These are phyloP conservation scores for Raffaelea albimanens DNA, from an alignment of 2,329 filamentous ascomycete genomes.

Conservation along the genomic window DNA sequence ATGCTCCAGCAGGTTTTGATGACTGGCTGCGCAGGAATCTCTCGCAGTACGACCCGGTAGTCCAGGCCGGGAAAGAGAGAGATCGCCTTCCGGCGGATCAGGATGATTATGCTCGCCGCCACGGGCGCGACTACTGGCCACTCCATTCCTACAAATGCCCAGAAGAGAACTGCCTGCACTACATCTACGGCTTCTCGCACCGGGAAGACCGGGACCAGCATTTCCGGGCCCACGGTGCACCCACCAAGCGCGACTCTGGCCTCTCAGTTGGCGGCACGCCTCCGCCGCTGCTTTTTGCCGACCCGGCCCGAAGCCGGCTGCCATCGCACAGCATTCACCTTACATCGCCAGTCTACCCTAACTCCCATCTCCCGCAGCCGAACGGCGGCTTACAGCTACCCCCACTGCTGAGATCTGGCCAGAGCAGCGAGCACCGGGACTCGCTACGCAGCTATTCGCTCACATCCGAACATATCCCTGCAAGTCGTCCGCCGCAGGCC, in stretches of 20 bases:
- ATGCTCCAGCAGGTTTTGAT: conserved; percentile 36
- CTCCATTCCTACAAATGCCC: conserved; percentile 41
- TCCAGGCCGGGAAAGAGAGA: conserved; percentile 29
- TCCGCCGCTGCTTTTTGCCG: conserved; percentile 12
- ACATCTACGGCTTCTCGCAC: conserved; percentile 47
- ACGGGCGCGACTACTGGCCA: neutral
- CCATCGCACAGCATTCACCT: conserved; percentile 24
- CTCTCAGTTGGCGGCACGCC: conserved; percentile 29
- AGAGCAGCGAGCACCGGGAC: conserved; percentile 29
- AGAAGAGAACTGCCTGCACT: conserved; percentile 45
- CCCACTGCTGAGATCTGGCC: conserved; percentile 23
- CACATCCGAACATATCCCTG: conserved; percentile 25
- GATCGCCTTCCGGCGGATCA: conserved; percentile 25
- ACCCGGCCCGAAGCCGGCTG: conserved; percentile 6
- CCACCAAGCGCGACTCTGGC: conserved; percentile 34
- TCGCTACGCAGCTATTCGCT: conserved; percentile 31
- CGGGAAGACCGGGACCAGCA: conserved; percentile 43
- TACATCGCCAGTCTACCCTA: conserved; percentile 21
- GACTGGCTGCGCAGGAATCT: conserved; percentile 45
- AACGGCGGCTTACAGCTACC: conserved; percentile 21
- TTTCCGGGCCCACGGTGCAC: conserved; percentile 32
- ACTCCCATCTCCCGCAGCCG: conserved; percentile 17
- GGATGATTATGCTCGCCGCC: conserved; percentile 17
- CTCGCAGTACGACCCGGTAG: conserved; percentile 36
- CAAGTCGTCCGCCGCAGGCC: conserved; percentile 12